Conservation (phyloP, 805 yeast genomes). For the Vanderwaltozyma verrucispora region DNA sequence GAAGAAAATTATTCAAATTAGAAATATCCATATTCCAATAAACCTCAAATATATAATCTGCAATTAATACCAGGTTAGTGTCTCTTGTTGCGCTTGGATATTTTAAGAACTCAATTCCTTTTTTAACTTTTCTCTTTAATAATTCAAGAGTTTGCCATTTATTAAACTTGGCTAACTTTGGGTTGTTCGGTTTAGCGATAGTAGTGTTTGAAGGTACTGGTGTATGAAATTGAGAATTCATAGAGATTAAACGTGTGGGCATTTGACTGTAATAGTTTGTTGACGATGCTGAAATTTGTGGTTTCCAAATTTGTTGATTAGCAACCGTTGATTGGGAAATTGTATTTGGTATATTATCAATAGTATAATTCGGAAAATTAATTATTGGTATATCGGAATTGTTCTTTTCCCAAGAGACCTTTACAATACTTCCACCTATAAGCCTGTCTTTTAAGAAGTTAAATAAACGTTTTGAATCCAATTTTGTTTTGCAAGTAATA, state of each 20-base stretch:
- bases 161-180: neutral
- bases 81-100: conserved; percentile 28
- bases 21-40: conserved; percentile 28
- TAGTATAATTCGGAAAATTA: neutral
- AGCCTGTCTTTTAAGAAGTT: conserved; percentile 16
- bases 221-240: too few relatives aligned
- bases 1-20: conserved; percentile 14
- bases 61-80: conserved; percentile 23
- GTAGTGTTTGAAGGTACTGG: too few relatives aligned
- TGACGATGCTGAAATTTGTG: too few relatives aligned
- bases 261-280: too few relatives aligned
- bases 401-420: conserved; percentile 14
- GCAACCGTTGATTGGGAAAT: neutral
- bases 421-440: conserved; percentile 22
- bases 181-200: neutral
- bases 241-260: too few relatives aligned
- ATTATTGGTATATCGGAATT: neutral
- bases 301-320: too few relatives aligned
- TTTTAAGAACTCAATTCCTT: conserved; percentile 26
- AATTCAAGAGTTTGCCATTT: conserved; percentile 2
- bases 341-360: neutral
- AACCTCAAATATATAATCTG: conserved; percentile 30
- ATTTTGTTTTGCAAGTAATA: conserved; percentile 14
- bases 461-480: conserved; percentile 15
- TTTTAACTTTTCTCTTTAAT: conserved; percentile 24